Evolutionary conservation across 2,329 filamentous ascomycete genomes (phyloP).

Genomic region (Pestalotiopsis sp.): DNA sequence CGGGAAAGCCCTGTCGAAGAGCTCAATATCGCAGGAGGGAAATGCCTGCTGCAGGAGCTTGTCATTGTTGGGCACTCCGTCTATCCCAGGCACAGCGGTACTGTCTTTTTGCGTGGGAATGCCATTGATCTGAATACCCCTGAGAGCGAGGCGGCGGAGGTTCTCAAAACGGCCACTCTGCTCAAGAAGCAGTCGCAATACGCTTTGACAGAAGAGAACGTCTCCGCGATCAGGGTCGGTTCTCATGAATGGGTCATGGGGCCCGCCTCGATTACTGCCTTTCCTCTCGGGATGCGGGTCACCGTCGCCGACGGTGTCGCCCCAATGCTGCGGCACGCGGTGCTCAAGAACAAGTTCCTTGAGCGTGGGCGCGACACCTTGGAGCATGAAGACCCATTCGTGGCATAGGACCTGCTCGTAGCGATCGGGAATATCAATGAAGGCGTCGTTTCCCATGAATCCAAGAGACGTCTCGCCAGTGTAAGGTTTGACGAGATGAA

Average conservation of each 20-base stretch:
- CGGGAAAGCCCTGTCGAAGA: neutral
- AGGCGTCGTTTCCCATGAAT: neutral
- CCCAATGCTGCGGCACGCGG: neutral
- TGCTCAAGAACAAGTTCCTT: constrained; percentile 16
- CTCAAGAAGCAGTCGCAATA: constrained; percentile 7
- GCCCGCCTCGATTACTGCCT: neutral
- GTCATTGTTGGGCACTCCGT: constrained; percentile 7
- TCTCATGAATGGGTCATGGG: neutral
- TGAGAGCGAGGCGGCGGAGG: constrained; percentile 5
- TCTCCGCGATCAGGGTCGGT: neutral
- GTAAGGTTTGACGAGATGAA: constrained; percentile 13
- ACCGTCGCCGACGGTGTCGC: neutral
- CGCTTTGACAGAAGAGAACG: neutral
- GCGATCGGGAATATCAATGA: neutral
- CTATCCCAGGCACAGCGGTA: neutral
- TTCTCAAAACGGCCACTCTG: constrained; percentile 4
- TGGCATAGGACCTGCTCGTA: constrained; percentile 13
- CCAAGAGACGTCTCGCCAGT: neutral
- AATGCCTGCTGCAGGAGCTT: neutral
- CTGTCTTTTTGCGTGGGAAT: neutral
- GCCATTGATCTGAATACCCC: constrained; percentile 10
- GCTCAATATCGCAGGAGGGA: constrained; percentile 9
- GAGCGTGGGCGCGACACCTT: neutral
- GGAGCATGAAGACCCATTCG: constrained; percentile 8
- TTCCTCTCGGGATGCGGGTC: neutral